Conservation (phyloP, 1,139 yeast species). For the Candida pseudocylindracea region DNA sequence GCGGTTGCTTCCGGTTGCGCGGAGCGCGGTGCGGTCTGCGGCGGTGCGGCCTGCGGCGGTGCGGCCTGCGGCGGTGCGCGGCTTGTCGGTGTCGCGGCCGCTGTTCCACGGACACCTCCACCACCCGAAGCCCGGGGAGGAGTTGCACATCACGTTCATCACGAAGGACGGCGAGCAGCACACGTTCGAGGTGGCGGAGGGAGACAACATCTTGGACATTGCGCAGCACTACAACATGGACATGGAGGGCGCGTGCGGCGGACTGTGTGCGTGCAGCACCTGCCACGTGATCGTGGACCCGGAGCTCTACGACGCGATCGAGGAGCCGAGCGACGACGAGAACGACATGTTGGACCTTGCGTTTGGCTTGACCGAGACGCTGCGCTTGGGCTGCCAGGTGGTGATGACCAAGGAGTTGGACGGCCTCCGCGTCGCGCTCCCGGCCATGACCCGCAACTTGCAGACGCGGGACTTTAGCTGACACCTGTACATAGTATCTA, state of each 20-base stretch:
- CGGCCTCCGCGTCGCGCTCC: conserved; percentile 88
- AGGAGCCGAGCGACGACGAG: conserved; percentile 94
- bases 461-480: conserved; percentile 48
- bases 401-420: conserved; percentile 76
- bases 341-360: conserved; percentile 97
- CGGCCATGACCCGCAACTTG: conserved; percentile 91
- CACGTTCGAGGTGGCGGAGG: conserved; percentile 73
- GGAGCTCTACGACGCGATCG: conserved; percentile 69
- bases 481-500: neutral
- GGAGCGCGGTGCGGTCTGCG: neutral
- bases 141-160: conserved; percentile 71
- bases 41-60: neutral
- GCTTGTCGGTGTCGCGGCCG: neutral
- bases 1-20: no score
- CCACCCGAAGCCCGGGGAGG: conserved; percentile 88
- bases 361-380: conserved; percentile 89
- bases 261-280: conserved; percentile 96
- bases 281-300: conserved; percentile 96
- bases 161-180: conserved; percentile 78
- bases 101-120: conserved; percentile 60
- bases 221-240: conserved; percentile 89
- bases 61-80: neutral
- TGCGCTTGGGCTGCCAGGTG: conserved; percentile 88
- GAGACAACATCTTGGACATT: conserved; percentile 77
- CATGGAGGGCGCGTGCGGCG: conserved; percentile 99